Evolutionary conservation across 768 basidiomycete genomes (phyloP).

Genomic region (Ramaria sp.): DNA sequence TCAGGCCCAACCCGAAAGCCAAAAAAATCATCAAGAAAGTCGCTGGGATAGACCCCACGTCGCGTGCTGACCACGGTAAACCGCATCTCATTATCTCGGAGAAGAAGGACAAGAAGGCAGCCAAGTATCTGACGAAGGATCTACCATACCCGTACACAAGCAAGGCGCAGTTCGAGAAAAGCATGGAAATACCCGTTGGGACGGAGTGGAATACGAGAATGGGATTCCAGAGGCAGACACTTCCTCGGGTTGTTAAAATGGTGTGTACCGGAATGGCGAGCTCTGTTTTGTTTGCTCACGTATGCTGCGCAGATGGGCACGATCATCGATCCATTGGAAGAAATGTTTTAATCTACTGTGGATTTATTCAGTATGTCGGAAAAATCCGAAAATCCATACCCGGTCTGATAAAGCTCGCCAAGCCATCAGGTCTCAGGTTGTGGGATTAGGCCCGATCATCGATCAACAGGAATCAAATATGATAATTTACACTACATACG

Average conservation of each 20-base stretch:
- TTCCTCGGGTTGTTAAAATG: slow-evolving; percentile 85
- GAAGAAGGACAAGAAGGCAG: slow-evolving; percentile 87
- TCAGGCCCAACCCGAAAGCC: slow-evolving; percentile 47
- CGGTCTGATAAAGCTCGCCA: too few species aligned
- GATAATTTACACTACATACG: too few species aligned
- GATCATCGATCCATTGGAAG: slow-evolving; percentile 60
- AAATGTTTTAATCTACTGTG: slow-evolving; percentile 24
- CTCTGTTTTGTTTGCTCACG: neutral
- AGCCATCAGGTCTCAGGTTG: too few species aligned
- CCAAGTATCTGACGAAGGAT: slow-evolving; percentile 83
- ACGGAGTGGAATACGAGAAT: slow-evolving; percentile 90
- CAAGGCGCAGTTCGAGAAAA: slow-evolving; percentile 83
- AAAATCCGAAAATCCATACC: too few species aligned
- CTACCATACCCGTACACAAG: slow-evolving; percentile 92
- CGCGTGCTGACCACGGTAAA: slow-evolving; percentile 77
- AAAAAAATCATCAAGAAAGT: slow-evolving; percentile 70
- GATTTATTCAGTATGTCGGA: too few species aligned
- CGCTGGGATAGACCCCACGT: slow-evolving; percentile 66
- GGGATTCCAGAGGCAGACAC: slow-evolving; percentile 71
- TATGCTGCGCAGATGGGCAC: slow-evolving; percentile 43
- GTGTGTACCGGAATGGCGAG: slow-evolving; percentile 24
- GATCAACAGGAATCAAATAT: too few species aligned
- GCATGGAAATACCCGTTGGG: slow-evolving; percentile 73
- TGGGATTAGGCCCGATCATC: too few species aligned
- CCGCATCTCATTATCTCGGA: slow-evolving; percentile 93